These are phyloP conservation scores for Eucalyptus tenuipes DNA, from an alignment of 345 rosid species.

Conservation along the genomic window DNA sequence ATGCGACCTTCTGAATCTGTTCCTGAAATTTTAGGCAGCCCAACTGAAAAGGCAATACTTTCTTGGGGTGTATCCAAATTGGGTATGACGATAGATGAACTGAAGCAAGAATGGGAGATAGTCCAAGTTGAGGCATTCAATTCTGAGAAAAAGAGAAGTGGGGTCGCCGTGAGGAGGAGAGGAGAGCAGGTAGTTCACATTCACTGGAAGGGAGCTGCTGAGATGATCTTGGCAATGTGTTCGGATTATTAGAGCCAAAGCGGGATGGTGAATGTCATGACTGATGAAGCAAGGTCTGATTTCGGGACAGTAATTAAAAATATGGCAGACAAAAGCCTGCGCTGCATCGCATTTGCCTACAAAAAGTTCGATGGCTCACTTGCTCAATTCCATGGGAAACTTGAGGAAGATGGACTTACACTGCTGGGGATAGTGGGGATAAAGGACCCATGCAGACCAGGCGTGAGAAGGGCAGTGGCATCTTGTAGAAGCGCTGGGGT, in stretches of 20 bases:
- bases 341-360: conserved; percentile 74
- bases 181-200: conserved; percentile 15
- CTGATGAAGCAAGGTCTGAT: conserved; percentile 4
- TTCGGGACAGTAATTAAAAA: conserved; percentile 37
- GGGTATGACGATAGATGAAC: conserved; percentile 25
- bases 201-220: conserved; percentile 86
- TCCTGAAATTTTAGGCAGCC: conserved; percentile 40
- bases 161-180: conserved; percentile 33
- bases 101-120: conserved; percentile 9
- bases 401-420: conserved; percentile 29
- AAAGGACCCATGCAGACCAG: conserved; percentile 65
- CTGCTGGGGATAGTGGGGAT: conserved; percentile 63
- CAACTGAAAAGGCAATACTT: conserved; percentile 69
- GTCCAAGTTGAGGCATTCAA: conserved; percentile 61
- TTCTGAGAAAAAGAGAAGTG: conserved; percentile 59
- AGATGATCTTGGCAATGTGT: conserved; percentile 64
- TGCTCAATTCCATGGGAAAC: neutral
- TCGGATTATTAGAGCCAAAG: conserved; percentile 37
- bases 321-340: conserved; percentile 57
- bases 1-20: conserved; percentile 12
- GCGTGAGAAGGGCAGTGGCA: conserved; percentile 50
- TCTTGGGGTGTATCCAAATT: conserved; percentile 47
- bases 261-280: conserved; percentile 19
- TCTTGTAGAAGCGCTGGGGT: conserved; percentile 66
- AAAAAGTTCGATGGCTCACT: neutral